phyloP scores from a whole-genome alignment of 495 filamentous ascomycete genomes.

The Aspergillus conjunctus region DNA sequence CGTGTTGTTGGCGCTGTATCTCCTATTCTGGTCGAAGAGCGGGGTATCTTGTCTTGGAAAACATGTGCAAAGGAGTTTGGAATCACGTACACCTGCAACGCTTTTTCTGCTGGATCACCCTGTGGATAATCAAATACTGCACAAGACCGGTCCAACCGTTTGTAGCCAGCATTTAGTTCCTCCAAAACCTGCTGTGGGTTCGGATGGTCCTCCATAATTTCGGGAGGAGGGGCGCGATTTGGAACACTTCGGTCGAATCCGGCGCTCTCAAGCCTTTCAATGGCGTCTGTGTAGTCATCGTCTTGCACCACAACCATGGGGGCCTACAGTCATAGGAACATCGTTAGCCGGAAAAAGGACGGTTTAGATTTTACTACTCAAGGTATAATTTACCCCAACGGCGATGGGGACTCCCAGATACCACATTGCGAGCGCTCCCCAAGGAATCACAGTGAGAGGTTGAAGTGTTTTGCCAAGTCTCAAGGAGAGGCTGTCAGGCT shows the following conservation, averaged over 20 bases:
- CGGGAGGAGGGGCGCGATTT: slow-evolving; percentile 25
- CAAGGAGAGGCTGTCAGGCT: slow-evolving; percentile 23
- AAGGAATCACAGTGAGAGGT: slow-evolving; percentile 22
- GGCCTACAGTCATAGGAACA: slow-evolving; percentile 16
- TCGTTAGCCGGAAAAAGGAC: slow-evolving; percentile 14
- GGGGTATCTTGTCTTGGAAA: slow-evolving; percentile 10
- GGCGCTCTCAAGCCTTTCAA: slow-evolving; percentile 25
- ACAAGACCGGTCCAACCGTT: slow-evolving; percentile 25
- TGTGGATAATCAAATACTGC: slow-evolving; percentile 27
- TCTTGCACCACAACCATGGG: slow-evolving; percentile 31
- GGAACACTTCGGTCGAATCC: slow-evolving; percentile 23
- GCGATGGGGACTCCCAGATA: slow-evolving; percentile 28
- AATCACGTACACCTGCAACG: slow-evolving; percentile 24
- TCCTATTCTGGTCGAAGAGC: not conserved
- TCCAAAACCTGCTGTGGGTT: slow-evolving; percentile 25
- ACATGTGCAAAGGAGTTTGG: slow-evolving; percentile 25
- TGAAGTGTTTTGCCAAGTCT: slow-evolving; percentile 20
- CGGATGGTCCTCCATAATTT: slow-evolving; percentile 24
- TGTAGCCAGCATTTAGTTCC: slow-evolving; percentile 26
- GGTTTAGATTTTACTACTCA: slow-evolving; percentile 8
- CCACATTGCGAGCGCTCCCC: slow-evolving; percentile 25
- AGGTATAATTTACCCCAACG: slow-evolving; percentile 21
- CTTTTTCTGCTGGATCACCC: slow-evolving; percentile 17
- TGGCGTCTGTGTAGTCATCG: slow-evolving; percentile 24
- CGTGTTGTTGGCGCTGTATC: slow-evolving; percentile 14